Evolutionary conservation across 805 yeast genomes (phyloP).

Genomic region (Saturnispora quitensis): DNA sequence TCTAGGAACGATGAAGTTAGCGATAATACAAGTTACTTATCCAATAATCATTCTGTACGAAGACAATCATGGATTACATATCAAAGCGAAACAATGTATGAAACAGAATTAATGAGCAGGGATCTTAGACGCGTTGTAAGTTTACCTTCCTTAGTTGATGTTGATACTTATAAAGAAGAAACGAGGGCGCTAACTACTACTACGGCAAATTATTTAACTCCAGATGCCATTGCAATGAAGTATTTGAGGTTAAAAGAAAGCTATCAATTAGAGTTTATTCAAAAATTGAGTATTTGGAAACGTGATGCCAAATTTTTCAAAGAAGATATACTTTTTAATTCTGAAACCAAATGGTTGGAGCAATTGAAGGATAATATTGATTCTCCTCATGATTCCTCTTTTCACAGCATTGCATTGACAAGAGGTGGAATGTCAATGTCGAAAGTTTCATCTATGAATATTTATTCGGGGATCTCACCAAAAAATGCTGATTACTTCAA

Average conservation of each 20-base stretch:
- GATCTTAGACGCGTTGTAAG: conserved; percentile 1
- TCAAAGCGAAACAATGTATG: conserved; percentile 5
- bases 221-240: conserved; percentile 12
- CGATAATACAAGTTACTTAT: conserved; percentile 1
- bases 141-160: background rate
- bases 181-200: background rate
- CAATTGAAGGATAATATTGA: background rate
- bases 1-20: background rate
- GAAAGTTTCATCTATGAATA: background rate
- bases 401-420: background rate
- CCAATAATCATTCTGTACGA: background rate
- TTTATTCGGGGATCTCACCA: background rate
- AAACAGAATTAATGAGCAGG: background rate
- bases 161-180: conserved; percentile 3
- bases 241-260: conserved; percentile 9
- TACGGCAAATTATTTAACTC: conserved; percentile 11
- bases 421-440: conserved; percentile 2
- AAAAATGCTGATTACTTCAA: conserved; percentile 8
- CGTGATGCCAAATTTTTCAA: conserved; percentile 1
- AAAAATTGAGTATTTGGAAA: conserved; percentile 4
- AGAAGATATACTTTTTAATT: background rate
- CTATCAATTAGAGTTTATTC: conserved; percentile 11
- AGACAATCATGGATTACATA: conserved; percentile 8
- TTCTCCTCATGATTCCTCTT: background rate
- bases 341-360: conserved; percentile 6